Base-by-base conservation (phyloP, 2,329 filamentous ascomycete species). In the Diaporthe aspalathi region DNA sequence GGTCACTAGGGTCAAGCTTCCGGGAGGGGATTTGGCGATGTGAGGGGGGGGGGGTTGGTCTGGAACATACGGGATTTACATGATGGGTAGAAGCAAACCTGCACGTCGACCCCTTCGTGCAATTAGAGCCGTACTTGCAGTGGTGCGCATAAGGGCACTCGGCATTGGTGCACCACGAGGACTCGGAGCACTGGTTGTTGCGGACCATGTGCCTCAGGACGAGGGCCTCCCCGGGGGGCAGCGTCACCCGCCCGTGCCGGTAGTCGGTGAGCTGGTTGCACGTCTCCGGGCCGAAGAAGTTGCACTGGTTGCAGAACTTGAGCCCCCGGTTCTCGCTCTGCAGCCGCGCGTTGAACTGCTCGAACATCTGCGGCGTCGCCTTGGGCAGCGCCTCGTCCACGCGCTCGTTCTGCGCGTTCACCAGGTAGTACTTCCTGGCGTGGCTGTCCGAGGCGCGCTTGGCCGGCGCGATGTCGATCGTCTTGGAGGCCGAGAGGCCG, bases 271-370 rank as follows among this genome's bases (percentile, higher is more conserved):
- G 14, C 50, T 29, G 22, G 50, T 29, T 32, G 29, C 50, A 53
- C 1, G 24, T 32, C 16, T 32, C 50, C 16, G 50, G 50, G 50
- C 50, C 50, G 2, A 32, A 53, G 50, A 53, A 53, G 24, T 53
- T 20, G 50, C 50, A 53, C 50, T 53, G 50, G 6, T 53, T 53
- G 50, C 50, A 53, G 16, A 53, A 53, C 16, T 53, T 53, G 9
- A 29, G 24, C 5, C 50, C 50, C 17, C 27, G 24, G 11, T 52
- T 52, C 24, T 52, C 49, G 14, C 17, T 29, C 2, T 52, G 22
- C 5, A 52, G 6, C 8, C 49, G 49, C 5, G 14, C 49, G 24
- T 24, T 52, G 3, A 52, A 2, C 49, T 20, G 22, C 3, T 53
- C 50, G 20, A 29, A 53, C 50, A 27, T 27, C 5, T 8, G 50